Conservation (phyloP, 2,329 filamentous ascomycete species). For the Apiospora rasikravindrae region DNA sequence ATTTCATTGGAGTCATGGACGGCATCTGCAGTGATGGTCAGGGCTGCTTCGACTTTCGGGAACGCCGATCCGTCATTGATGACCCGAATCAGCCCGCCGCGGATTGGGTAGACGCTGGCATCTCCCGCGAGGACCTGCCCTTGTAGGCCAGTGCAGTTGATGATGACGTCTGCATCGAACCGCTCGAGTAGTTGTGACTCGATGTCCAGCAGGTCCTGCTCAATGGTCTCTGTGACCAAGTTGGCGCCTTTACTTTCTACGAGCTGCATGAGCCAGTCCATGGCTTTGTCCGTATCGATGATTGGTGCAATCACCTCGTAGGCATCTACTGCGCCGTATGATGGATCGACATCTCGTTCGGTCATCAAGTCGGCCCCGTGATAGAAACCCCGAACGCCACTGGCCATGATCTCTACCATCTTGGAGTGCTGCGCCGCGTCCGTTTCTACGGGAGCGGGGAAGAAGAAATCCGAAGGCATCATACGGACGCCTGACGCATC, state of each 20-base stretch:
- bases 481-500: conserved; percentile 44
- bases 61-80: conserved; percentile 51
- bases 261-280: conserved; percentile 47
- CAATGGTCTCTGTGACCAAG: conserved; percentile 44
- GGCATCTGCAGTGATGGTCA: conserved; percentile 48
- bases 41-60: conserved; percentile 45
- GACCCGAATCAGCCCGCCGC: conserved; percentile 50
- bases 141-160: conserved; percentile 49
- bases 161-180: conserved; percentile 47
- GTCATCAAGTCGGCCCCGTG: conserved; percentile 41
- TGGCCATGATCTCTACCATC: conserved; percentile 46
- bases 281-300: conserved; percentile 51
- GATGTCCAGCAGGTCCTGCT: conserved; percentile 41
- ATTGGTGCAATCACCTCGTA: conserved; percentile 51
- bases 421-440: conserved; percentile 41
- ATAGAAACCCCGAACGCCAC: conserved; percentile 42
- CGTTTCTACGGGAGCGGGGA: conserved; percentile 40
- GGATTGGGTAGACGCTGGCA: conserved; percentile 46
- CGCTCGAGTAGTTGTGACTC: conserved; percentile 40
- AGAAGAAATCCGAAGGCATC: conserved; percentile 47
- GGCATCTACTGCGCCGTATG: conserved; percentile 46
- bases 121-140: conserved; percentile 44
- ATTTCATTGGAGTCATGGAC: conserved; percentile 43
- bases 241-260: conserved; percentile 47
- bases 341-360: conserved; percentile 40